A percentile compares a stretch with the other conserved stretches of the same genome.
These are phyloP conservation scores for Adiantum capillusveneris DNA, from an alignment of 75 land plant species.

Conservation along the genomic window DNA sequence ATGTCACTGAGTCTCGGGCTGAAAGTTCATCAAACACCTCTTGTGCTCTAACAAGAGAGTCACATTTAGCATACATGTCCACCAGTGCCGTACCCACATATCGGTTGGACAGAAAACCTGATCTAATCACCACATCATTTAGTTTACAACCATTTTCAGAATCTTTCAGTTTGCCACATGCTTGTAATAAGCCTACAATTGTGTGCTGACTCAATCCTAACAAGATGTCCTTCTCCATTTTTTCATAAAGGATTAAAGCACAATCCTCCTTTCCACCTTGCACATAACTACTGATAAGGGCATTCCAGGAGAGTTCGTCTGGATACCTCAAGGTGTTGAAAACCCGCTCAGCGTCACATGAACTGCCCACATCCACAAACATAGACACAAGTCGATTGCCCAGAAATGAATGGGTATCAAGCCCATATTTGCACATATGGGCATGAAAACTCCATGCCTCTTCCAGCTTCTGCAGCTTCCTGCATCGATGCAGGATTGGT, in stretches of 20 bases:
- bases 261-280: too few relatives aligned
- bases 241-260: too few relatives aligned
- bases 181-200: background rate
- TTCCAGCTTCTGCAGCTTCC: too few relatives aligned
- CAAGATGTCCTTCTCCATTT: background rate
- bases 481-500: too few relatives aligned
- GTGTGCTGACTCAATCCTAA: background rate
- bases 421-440: too few relatives aligned
- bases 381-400: too few relatives aligned
- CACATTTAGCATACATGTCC: constrained; percentile 44
- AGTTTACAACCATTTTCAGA: background rate
- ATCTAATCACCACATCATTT: background rate
- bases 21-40: constrained; percentile 33
- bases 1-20: constrained; percentile 27
- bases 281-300: background rate
- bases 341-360: too few relatives aligned
- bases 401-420: too few relatives aligned
- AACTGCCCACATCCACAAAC: too few relatives aligned
- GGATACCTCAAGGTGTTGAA: background rate
- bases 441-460: too few relatives aligned
- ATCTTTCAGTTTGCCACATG: constrained; percentile 1
- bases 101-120: constrained; percentile 25
- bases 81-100: constrained; percentile 31
- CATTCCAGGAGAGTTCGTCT: constrained; percentile 6
- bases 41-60: constrained; percentile 17